These are phyloP conservation scores for Saccharomycopsis hybrid DNA, from an alignment of 1,139 yeast species.

Conservation along the genomic window DNA sequence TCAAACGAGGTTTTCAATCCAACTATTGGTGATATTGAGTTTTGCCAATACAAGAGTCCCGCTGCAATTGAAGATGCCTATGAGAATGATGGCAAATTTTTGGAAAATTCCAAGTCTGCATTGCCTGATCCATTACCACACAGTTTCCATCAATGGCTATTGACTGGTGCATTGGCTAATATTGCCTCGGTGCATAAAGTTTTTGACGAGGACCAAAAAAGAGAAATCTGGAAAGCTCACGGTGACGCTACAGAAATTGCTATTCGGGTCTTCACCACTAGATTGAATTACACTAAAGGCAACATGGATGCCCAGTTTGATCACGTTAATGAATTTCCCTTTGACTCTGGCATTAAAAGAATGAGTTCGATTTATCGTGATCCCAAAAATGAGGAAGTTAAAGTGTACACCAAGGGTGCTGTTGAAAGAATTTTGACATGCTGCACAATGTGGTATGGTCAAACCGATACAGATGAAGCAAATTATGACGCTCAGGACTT, in stretches of 20 bases:
- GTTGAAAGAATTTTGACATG: slow-evolving; percentile 62
- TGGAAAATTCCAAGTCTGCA: slow-evolving; percentile 27
- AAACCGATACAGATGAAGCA: slow-evolving; percentile 21
- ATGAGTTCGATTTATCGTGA: slow-evolving; percentile 58
- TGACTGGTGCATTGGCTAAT: slow-evolving; percentile 65
- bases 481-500: slow-evolving; percentile 28
- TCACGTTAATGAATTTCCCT: slow-evolving; percentile 65
- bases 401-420: slow-evolving; percentile 68
- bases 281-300: slow-evolving; percentile 43
- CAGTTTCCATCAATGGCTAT: slow-evolving; percentile 38
- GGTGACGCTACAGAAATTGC: slow-evolving; percentile 88
- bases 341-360: slow-evolving; percentile 70
- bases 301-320: slow-evolving; percentile 30
- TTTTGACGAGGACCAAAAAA: slow-evolving; percentile 30
- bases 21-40: slow-evolving; percentile 49
- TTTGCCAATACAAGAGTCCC: slow-evolving; percentile 37
- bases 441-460: slow-evolving; percentile 51
- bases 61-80: slow-evolving; percentile 38
- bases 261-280: slow-evolving; percentile 61
- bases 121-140: slow-evolving; percentile 16
- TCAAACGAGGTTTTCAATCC: slow-evolving; percentile 74
- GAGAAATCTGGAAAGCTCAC: slow-evolving; percentile 58
- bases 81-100: slow-evolving; percentile 24
- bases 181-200: slow-evolving; percentile 53
- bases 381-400: slow-evolving; percentile 29